Evolutionary conservation across 768 basidiomycete species (phyloP), one percentile per base, ranked within the genome.

Genomic region (Pleurotus pulmonarius): DNA sequence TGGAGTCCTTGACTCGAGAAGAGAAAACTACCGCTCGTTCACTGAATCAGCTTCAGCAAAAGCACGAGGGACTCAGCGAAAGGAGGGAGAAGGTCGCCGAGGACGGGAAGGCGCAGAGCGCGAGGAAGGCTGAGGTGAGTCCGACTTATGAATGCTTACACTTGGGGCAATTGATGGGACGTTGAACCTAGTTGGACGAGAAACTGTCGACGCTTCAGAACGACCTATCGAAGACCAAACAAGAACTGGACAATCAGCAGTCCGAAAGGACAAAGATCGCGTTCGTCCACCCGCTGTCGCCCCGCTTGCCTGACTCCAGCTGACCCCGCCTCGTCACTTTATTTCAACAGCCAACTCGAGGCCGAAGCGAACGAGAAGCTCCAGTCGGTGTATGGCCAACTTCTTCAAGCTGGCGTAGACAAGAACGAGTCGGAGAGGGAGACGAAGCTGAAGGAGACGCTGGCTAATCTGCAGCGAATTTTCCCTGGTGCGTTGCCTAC

Each of bases 291-390:
- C 20, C 41, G 3, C 8, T 34, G 29, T 44, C 41, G n/a, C 4
- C 41, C 41, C 11, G n/a, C 20, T 44, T 44, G 20, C 41, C 20
- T 34, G 9, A 11, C 41, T 44, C 41, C 20, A 16, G 41, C 7
- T 22, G n/a, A 44, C 41, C 41, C 41, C 18, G 18, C 15, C 41
- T 13, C 41, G 15, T 43, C 5, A 43, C 24, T 20, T 44, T 54
- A 41, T 48, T 13, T 37, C 24, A 46, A 4, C 61, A 98, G 94
- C 46, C 90, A 92, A 74, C 82, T 94, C 11, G 94, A 97, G 69
- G 82, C 85, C 0, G 95, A 99, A 64, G 82, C 88, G 22, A 95
- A 96, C 66, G 96, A 96, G 71, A 94, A 95, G 67, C 82, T 99
- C 4, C 80, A 86, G 51, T 86, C 85, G 12, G 79, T 92, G 3